phyloP scores from a whole-genome alignment of 495 filamentous ascomycete genomes.

The Neurospora hispaniola region DNA sequence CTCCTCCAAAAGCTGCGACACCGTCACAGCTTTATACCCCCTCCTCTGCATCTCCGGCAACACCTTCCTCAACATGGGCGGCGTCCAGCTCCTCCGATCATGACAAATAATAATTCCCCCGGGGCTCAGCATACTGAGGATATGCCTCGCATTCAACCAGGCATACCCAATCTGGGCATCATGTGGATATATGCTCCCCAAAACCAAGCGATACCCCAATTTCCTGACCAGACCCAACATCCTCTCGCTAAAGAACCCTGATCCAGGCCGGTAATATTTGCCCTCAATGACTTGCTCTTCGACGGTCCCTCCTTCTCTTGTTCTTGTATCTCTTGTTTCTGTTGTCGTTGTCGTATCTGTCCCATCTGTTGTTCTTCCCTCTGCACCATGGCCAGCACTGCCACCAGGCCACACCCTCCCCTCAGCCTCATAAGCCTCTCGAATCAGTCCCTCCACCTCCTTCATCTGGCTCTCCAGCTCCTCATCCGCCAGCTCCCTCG shows the following conservation, averaged over 20 bases:
- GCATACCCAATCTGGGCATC: conserved; percentile 64
- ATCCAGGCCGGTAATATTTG: conserved; percentile 69
- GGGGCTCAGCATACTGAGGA: conserved; percentile 64
- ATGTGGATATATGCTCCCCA: conserved; percentile 79
- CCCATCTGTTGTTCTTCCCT: background rate
- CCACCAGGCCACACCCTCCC: conserved; percentile 19
- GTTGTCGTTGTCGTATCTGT: background rate
- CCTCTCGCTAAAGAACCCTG: conserved; percentile 61
- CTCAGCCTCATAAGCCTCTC: conserved; percentile 41
- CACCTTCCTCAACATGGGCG: conserved; percentile 60
- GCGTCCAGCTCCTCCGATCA: conserved; percentile 69
- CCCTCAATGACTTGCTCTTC: background rate
- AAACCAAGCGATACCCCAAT: conserved; percentile 54
- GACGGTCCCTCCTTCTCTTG: conserved; percentile 1
- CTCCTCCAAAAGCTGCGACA: conserved; percentile 49
- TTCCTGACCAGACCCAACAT: conserved; percentile 47
- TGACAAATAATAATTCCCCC: conserved; percentile 76
- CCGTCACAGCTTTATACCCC: conserved; percentile 57
- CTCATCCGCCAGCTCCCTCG: conserved; percentile 32
- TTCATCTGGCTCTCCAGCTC: conserved; percentile 34
- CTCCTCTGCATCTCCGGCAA: conserved; percentile 55
- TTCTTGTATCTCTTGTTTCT: conserved; percentile 15
- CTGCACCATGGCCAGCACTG: background rate
- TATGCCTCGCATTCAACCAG: conserved; percentile 64
- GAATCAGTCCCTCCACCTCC: conserved; percentile 39